Base-by-base conservation (phyloP, 2,329 filamentous ascomycete species). In the Apiospora sp. region DNA sequence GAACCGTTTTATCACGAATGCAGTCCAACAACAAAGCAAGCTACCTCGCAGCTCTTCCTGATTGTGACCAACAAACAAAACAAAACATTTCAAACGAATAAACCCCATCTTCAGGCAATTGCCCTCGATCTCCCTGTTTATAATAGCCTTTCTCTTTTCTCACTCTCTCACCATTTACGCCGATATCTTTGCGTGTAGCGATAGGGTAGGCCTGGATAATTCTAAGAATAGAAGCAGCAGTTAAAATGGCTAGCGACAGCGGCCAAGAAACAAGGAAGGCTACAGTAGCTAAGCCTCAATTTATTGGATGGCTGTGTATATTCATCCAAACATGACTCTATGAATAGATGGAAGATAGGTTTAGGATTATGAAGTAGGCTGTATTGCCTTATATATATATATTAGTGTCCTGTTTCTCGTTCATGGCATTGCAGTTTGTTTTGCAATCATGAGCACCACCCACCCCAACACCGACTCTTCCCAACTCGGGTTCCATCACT, bases 161-260 rank as follows among this genome's bases (percentile, higher is more conserved):
- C 4, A 30, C 27, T 30, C 27, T 30, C 49, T 51, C 5, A n/a
- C n/a, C 13, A 51, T 24, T 27, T n/a, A 27, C 3, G 24, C 24
- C 51, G 10, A 3, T 16, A 27, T 27, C 24, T 14, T 54, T 27
- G 27, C 10, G 1, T 54, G 24, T 30, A 30, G 24, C 24, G 24
- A 54, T 13, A 54, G 13, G 13, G 24, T 19, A 54, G 24, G 24
- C 51, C 51, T 24, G 14, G 16, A 30, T 5, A 5, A 5, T 16
- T 34, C 51, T 34, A 58, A 58, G 51, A 58, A 58, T 58, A 58
- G 51, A 58, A 58, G 27, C 51, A 58, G 27, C 24, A 54, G 13
- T 14, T 14, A 19, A 16, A 30, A 30, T 30, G 24, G 51, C 4
- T 13, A 1, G 49, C 4, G 19, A 58, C 30, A 58, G 27, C 8